phyloP scores from a whole-genome alignment of 2,329 filamentous ascomycete genomes.

The Xylaria sp. region DNA sequence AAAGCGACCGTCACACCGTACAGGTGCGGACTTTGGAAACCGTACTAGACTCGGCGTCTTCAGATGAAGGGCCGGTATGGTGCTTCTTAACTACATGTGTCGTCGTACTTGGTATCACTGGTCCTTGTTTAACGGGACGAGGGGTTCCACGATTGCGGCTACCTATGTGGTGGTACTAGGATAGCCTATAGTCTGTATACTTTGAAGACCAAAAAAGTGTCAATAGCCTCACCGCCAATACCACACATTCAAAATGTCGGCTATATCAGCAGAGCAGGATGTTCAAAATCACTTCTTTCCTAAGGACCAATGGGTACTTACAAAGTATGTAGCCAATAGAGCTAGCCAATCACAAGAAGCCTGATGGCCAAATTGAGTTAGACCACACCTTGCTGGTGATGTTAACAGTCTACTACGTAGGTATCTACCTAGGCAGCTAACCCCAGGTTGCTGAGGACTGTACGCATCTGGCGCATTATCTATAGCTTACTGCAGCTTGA shows the following conservation, averaged over 20 bases:
- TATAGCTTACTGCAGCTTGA: too few species aligned
- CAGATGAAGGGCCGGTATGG: neutral
- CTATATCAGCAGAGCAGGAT: too few species aligned
- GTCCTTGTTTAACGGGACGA: neutral
- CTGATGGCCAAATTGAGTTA: neutral
- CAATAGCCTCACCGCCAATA: too few species aligned
- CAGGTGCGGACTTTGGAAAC: slow-evolving; percentile 40
- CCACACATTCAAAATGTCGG: too few species aligned
- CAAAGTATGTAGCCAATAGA: neutral
- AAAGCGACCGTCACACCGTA: slow-evolving; percentile 38
- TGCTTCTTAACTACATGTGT: neutral
- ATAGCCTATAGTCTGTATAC: too few species aligned
- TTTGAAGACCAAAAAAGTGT: too few species aligned
- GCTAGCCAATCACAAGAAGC: slow-evolving; percentile 9
- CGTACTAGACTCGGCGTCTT: slow-evolving; percentile 27
- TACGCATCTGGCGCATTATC: neutral
- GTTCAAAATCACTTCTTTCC: too few species aligned
- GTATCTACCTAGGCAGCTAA: too few species aligned
- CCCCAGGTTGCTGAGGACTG: neutral
- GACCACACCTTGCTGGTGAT: too few species aligned
- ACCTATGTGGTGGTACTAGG: too few species aligned
- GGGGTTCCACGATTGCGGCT: neutral
- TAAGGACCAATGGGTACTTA: neutral
- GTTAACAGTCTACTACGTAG: neutral
- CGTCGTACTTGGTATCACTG: neutral